Evolutionary conservation across 2,329 filamentous ascomycete species (phyloP), one percentile per base, ranked within the genome.

Genomic region (Emmonsiellopsis sp.): DNA sequence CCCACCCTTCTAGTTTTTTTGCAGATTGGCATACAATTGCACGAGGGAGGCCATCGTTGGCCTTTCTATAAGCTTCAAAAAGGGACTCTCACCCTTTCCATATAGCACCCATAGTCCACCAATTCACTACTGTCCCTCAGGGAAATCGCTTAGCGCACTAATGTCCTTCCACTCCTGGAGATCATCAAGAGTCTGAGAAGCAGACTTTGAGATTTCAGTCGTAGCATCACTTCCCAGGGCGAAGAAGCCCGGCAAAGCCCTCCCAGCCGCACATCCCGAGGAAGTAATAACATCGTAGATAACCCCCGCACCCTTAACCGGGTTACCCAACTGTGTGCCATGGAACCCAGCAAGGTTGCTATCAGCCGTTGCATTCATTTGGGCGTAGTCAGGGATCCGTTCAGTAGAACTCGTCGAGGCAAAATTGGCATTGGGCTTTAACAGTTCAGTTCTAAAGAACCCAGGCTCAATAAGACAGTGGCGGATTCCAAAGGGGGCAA

Each of bases 401-500:
- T 54, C 53, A 5, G 55, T 45, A n/a, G 53, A 32, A 11, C 27
- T 34, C 2, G 56, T 53, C 36, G 50, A 43, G 5, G 37, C 37
- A 14, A 55, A 53, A 17, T 56, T 57, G 36, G 54, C 56, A 31
- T 40, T 53, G 2, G 59, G 56, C 36, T 57, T 48, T 2, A 71
- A 52, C 3, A 69, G 42, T 8, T 61, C 60, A 0, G 67, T 71
- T 7, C 68, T 65, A 60, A 68, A 70, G 44, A 57, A 55, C 3
- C 71, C 71, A 0, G 68, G 71, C 53, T 72, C 68, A 37, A 75
- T 56, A 6, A 70, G 60, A 40, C 62, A 59, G 44, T 65, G 60
- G 21, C 58, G 59, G 56, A 74, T 69, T 5, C 64, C 64, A 53
- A 72, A 63, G 2, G 55, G 53, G 13, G 55, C 57, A n/a, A 68